Base-by-base conservation (phyloP, 139 green algal genomes). In the Gonium pectorale region DNA sequence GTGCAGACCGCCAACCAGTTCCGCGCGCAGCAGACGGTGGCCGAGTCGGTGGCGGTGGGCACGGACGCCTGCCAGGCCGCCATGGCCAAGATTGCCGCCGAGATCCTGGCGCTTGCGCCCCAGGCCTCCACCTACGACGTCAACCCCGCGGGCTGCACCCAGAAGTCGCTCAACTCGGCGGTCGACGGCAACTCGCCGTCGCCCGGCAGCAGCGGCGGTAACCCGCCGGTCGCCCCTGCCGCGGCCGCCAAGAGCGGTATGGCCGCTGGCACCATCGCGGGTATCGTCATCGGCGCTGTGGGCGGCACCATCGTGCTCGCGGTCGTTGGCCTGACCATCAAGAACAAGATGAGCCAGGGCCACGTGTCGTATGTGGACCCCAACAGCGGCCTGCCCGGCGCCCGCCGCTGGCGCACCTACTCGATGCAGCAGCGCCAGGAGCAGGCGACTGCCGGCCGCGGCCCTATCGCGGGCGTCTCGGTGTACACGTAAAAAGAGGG, bases 321-420 rank as follows among this genome's bases (percentile, higher is more conserved):
- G 4, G 37, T 85, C 13, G 37, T 85, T 1, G 79, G 35, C 13
- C 22, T 85, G 9, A 43, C n/a, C 15, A 43, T 78, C 24, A 63
- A 64, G 40, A 67, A 67, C 79, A 68, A 56, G 49, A 46, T 85
- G 41, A 15, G 13, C 5, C 62, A 73, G 33, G 31, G 19, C 0
- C 27, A 71, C n/a, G 43, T 66, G 40, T 22, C 21, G 59, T 68
- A 49, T 3, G 40, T 83, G 8, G 59, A 38, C 40, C n/a, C 41
- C 59, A 72, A 4, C 19, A n/a, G 40, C 43, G 2, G 9, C 3
- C 31, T 11, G 3, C 56, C 40, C 43, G 35, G 38, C 11, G 59
- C 27, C 43, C 26, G 38, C 33, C 77, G 77, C 62, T 83, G 77
- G 77, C 62, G 43, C 31, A 83, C 77, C n/a, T 83, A 83, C 59